Percentiles rank a stretch among this genome's conserved stretches.
Conservation (phyloP, 768 basidiomycete genomes). For the Boletus rubropictus region DNA sequence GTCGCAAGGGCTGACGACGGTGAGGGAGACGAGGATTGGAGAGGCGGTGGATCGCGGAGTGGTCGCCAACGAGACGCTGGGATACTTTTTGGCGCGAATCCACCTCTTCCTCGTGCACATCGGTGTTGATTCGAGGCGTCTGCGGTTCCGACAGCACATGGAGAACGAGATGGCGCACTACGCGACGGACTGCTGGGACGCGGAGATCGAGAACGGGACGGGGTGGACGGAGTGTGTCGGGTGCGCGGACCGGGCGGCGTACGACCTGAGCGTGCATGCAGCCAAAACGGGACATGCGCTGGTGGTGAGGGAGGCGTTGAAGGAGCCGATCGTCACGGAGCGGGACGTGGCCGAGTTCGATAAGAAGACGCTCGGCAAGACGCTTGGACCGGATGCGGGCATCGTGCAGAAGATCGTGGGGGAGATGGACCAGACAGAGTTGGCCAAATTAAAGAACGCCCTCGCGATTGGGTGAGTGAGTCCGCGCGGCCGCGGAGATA, state of each 20-base stretch:
- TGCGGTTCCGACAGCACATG: slow-evolving; percentile 98
- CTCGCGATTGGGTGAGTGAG: slow-evolving; percentile 64
- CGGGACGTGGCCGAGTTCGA: slow-evolving; percentile 75
- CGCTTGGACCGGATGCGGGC: slow-evolving; percentile 79
- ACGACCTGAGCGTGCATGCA: slow-evolving; percentile 89
- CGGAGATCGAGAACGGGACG: slow-evolving; percentile 84
- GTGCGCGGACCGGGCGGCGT: slow-evolving; percentile 96
- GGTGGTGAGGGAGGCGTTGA: slow-evolving; percentile 79
- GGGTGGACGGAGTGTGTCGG: slow-evolving; percentile 99
- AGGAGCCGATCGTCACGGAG: slow-evolving; percentile 80
- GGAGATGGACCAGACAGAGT: slow-evolving; percentile 57
- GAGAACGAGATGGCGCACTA: slow-evolving; percentile 99
- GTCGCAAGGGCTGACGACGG: slow-evolving; percentile 58
- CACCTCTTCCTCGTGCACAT: slow-evolving; percentile 85
- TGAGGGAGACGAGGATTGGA: slow-evolving; percentile 68
- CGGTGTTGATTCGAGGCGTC: slow-evolving; percentile 75
- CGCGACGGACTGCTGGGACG: slow-evolving; percentile 99
- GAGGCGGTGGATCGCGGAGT: slow-evolving; percentile 83
- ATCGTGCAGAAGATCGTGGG: slow-evolving; percentile 58
- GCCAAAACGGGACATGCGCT: slow-evolving; percentile 78
- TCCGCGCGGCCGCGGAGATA: slow-evolving; percentile 6
- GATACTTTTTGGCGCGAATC: slow-evolving; percentile 94
- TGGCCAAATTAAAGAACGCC: slow-evolving; percentile 63
- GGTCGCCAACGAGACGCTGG: slow-evolving; percentile 95
- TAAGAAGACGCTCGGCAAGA: slow-evolving; percentile 85